Base-by-base conservation (phyloP, 73 alveolate species). In the Stentor roeselii region DNA sequence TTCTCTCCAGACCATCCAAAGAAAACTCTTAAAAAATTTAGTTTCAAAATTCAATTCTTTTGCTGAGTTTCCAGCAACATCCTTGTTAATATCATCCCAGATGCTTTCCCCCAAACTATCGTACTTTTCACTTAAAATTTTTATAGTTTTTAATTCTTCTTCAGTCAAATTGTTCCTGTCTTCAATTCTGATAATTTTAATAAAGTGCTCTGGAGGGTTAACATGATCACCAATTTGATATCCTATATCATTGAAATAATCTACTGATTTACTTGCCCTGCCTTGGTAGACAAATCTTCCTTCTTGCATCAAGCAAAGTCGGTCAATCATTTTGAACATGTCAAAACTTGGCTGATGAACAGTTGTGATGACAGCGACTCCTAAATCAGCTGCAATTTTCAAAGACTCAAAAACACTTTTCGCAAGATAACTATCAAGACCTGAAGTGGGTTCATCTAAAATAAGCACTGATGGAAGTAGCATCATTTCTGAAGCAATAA, bases 331-430 rank as follows among this genome's bases (percentile, higher is more conserved):
- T 15, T 90, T 76, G 34, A 87, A 86, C 11, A 93, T 91, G 75
- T 91, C 95, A 14, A 97, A 86, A 78, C 89, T 85, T 30, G 98
- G 98, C 84, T 94, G 94, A 90, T 94, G 98, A 75, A 94, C 92
- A 4, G 98, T 94, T 60, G 87, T 40, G 76, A 94, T 88, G 36
- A 93, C 94, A 37, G 98, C 91, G 40, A 92, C 86, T 32, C 95
- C 96, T 3, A 75, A 38, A 0, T 30, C 35, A 0, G 74, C 77
- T 58, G 15, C 35, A n/a, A 21, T 31, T 58, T 21, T 58, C 74
- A 58, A 2, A 21, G 27, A 58, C 1, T 78, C 87, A 50, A 86
- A 37, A 0, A 86, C 91, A 2, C 39, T 60, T 61, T 60, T 27
- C 0, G 92, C 92, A 1, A 88, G 78, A 59, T 42, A 75, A 31